A percentile compares a stretch with the other conserved stretches of the same genome.
Evolutionary conservation across 768 basidiomycete species (phyloP).

Genomic region (Basidioascus undulatus): DNA sequence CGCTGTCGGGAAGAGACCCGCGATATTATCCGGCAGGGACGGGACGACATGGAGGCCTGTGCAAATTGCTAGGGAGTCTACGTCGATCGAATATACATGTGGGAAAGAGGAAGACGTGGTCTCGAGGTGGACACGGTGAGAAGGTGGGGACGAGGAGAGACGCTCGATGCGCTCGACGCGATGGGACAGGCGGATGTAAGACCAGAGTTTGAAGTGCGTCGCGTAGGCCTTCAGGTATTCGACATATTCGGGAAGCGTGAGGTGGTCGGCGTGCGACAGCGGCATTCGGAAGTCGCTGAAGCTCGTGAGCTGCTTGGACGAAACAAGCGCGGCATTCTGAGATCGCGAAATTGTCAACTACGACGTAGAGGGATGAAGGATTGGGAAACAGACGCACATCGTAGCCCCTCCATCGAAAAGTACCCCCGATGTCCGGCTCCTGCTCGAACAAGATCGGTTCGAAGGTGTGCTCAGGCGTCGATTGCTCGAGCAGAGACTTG

Average conservation of each 20-base stretch:
- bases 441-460: slow-evolving; percentile 28
- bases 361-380: too few species aligned
- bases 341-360: neutral
- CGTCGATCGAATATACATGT: slow-evolving; percentile 17
- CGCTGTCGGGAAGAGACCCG: slow-evolving; percentile 22
- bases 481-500: slow-evolving; percentile 26
- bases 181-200: slow-evolving; percentile 9
- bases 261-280: slow-evolving; percentile 25
- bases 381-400: neutral
- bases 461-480: slow-evolving; percentile 22
- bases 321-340: slow-evolving; percentile 30
- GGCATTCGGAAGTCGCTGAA: slow-evolving; percentile 37
- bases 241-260: slow-evolving; percentile 29
- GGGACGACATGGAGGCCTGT: slow-evolving; percentile 35
- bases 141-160: neutral
- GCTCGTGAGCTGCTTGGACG: slow-evolving; percentile 33
- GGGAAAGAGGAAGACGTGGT: neutral
- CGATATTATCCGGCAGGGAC: slow-evolving; percentile 26
- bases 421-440: slow-evolving; percentile 29
- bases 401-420: slow-evolving; percentile 18
- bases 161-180: slow-evolving; percentile 11
- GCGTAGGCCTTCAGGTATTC: slow-evolving; percentile 28
- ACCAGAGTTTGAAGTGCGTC: slow-evolving; percentile 21
- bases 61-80: slow-evolving; percentile 26
- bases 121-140: neutral